A percentile compares a stretch with the other conserved stretches of the same genome.
Evolutionary conservation across 352 stramenopile species (phyloP).

Genomic region (Globisporangium viniferum): DNA sequence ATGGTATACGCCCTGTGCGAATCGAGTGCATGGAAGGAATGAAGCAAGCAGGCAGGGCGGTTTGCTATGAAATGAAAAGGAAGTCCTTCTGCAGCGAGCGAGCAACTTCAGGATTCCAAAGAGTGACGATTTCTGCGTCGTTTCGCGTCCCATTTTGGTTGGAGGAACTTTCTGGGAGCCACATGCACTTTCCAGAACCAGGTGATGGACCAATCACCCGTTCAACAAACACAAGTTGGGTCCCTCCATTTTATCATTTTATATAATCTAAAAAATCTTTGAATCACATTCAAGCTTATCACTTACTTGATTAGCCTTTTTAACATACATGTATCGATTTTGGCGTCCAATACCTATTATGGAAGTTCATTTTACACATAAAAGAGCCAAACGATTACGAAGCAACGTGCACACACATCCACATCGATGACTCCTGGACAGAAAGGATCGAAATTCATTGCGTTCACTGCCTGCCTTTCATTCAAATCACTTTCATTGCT

Average conservation of each 20-base stretch:
- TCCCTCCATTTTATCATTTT: not conserved
- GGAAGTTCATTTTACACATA: not conserved
- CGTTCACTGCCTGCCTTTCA: not conserved
- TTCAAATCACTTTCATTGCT: not conserved
- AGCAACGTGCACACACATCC: not conserved
- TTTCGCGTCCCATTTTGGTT: not conserved
- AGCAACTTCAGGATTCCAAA: not conserved
- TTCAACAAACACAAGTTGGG: not conserved
- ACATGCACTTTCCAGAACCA: slow-evolving; percentile 1
- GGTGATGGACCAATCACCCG: not conserved
- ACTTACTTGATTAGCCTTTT: not conserved
- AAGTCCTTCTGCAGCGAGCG: not conserved
- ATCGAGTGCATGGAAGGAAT: not conserved
- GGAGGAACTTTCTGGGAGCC: not conserved
- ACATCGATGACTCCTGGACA: not conserved
- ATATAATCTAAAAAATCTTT: too few relatives aligned
- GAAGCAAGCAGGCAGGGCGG: not conserved
- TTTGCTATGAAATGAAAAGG: too few relatives aligned
- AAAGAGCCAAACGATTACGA: not conserved
- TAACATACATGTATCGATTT: not conserved
- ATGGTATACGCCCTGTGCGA: too few relatives aligned
- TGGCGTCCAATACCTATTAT: not conserved
- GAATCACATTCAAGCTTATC: not conserved
- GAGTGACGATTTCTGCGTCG: not conserved
- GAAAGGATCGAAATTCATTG: not conserved